Conservation (phyloP, 2,329 filamentous ascomycete genomes). For the Paracoccidioides brasiliensis region DNA sequence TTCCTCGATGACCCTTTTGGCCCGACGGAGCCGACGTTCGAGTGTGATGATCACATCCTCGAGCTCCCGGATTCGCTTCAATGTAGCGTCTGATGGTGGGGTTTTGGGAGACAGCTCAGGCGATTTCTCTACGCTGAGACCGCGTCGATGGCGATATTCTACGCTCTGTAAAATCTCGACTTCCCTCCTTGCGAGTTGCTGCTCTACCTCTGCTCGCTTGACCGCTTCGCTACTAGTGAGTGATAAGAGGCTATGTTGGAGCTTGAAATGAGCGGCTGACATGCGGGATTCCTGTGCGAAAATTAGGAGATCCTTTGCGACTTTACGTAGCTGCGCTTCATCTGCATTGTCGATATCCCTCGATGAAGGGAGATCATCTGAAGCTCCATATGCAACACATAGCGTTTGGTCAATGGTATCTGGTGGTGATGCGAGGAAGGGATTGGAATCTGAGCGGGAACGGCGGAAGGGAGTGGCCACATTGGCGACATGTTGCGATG, state of each 20-base stretch:
- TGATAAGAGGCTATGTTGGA: slow-evolving; percentile 73
- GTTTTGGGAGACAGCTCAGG: slow-evolving; percentile 20
- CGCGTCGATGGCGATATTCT: slow-evolving; percentile 53
- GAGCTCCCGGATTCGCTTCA: slow-evolving; percentile 50
- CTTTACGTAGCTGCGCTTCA: slow-evolving; percentile 39
- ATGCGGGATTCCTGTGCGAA: slow-evolving; percentile 58
- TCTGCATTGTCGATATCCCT: slow-evolving; percentile 42
- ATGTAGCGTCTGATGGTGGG: slow-evolving; percentile 27
- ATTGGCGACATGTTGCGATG: slow-evolving; percentile 39
- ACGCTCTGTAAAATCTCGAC: slow-evolving; percentile 68
- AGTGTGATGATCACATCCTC: slow-evolving; percentile 53
- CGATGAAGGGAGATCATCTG: slow-evolving; percentile 33
- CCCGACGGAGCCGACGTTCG: slow-evolving; percentile 52
- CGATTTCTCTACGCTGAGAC: slow-evolving; percentile 36
- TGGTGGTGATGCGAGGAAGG: slow-evolving; percentile 35
- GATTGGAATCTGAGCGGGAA: slow-evolving; percentile 29
- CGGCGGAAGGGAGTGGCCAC: slow-evolving; percentile 26
- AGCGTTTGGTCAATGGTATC: slow-evolving; percentile 31
- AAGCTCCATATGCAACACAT: slow-evolving; percentile 29
- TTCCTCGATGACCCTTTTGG: slow-evolving; percentile 65
- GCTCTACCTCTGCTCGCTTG: slow-evolving; percentile 78
- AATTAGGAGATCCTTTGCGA: slow-evolving; percentile 41
- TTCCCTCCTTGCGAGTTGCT: slow-evolving; percentile 80
- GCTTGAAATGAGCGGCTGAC: slow-evolving; percentile 76
- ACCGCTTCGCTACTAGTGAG: slow-evolving; percentile 76